phyloP scores from a whole-genome alignment of 2,329 filamentous ascomycete genomes.

The Metarhizium album region DNA sequence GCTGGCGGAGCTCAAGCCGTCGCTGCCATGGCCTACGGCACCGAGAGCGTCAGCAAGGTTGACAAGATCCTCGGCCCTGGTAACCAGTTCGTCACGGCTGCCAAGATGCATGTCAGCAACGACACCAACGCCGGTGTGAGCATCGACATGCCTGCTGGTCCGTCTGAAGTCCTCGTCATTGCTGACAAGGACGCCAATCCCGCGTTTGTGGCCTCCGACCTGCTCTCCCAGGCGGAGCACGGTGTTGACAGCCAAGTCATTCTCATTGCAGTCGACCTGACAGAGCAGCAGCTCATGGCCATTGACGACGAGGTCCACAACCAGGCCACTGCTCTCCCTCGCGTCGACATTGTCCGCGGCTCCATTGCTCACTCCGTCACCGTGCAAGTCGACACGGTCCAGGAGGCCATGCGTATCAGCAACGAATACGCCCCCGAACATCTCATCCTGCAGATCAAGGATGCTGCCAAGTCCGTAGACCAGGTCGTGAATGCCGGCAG shows the following conservation, averaged over 20 bases:
- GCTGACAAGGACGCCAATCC: slow-evolving; percentile 83
- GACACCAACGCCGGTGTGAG: slow-evolving; percentile 90
- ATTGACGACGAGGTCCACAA: slow-evolving; percentile 87
- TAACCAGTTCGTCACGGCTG: slow-evolving; percentile 96
- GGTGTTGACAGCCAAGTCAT: slow-evolving; percentile 94
- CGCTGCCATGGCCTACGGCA: slow-evolving; percentile 94
- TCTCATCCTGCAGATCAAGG: slow-evolving; percentile 77
- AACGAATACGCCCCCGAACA: slow-evolving; percentile 96
- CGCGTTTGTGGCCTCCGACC: slow-evolving; percentile 88
- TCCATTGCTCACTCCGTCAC: slow-evolving; percentile 88
- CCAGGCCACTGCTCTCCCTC: slow-evolving; percentile 77
- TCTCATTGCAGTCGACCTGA: slow-evolving; percentile 72
- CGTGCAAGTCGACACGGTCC: slow-evolving; percentile 58
- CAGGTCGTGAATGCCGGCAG: slow-evolving; percentile 88
- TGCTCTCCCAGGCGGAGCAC: slow-evolving; percentile 93
- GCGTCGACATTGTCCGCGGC: slow-evolving; percentile 86
- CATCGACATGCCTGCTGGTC: slow-evolving; percentile 97
- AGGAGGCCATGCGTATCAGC: slow-evolving; percentile 70
- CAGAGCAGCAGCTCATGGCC: slow-evolving; percentile 59
- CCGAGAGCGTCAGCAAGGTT: slow-evolving; percentile 86
- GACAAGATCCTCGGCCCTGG: slow-evolving; percentile 98
- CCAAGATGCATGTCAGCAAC: slow-evolving; percentile 97
- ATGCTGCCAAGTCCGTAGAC: slow-evolving; percentile 64
- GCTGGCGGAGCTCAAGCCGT: slow-evolving; percentile 93
- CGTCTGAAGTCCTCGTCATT: slow-evolving; percentile 92